Evolutionary conservation across 805 yeast species (phyloP).

Genomic region (Starmerella kuoi): DNA sequence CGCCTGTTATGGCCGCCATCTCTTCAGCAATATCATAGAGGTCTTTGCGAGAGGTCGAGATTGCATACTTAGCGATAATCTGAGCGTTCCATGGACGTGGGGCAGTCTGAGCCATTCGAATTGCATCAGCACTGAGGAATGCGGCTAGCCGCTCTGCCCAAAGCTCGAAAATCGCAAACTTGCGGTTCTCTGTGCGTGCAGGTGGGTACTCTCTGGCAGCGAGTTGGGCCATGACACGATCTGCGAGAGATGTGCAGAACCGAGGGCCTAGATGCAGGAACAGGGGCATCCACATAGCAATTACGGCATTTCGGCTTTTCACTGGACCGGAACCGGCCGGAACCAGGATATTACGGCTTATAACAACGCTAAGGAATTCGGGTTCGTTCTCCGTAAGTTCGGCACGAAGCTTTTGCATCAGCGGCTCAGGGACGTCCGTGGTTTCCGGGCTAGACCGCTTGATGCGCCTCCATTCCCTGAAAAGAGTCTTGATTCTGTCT

Average conservation of each 20-base stretch:
- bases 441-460: slow-evolving; percentile 37
- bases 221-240: slow-evolving; percentile 5
- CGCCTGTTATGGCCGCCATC: slow-evolving; percentile 20
- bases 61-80: slow-evolving; percentile 17
- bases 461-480: slow-evolving; percentile 38
- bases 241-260: slow-evolving; percentile 7
- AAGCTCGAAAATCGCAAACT: slow-evolving; percentile 8
- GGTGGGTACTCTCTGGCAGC: slow-evolving; percentile 19
- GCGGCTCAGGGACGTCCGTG: not conserved
- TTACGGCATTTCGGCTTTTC: slow-evolving; percentile 6
- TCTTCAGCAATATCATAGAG: slow-evolving; percentile 13
- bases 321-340: slow-evolving; percentile 14
- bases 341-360: slow-evolving; percentile 18
- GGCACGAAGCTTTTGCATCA: slow-evolving; percentile 5
- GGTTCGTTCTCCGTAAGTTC: slow-evolving; percentile 4
- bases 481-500: slow-evolving; percentile 27
- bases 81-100: slow-evolving; percentile 25
- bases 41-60: not conserved
- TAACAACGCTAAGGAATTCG: slow-evolving; percentile 14
- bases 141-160: slow-evolving; percentile 20
- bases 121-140: not conserved
- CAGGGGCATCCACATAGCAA: slow-evolving; percentile 21
- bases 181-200: slow-evolving; percentile 1
- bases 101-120: not conserved
- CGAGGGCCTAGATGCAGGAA: slow-evolving; percentile 11